Evolutionary conservation across 108 stramenopile species (phyloP), one percentile per base, ranked within the genome.

Genomic region (Pseudonitzschia pungens): DNA sequence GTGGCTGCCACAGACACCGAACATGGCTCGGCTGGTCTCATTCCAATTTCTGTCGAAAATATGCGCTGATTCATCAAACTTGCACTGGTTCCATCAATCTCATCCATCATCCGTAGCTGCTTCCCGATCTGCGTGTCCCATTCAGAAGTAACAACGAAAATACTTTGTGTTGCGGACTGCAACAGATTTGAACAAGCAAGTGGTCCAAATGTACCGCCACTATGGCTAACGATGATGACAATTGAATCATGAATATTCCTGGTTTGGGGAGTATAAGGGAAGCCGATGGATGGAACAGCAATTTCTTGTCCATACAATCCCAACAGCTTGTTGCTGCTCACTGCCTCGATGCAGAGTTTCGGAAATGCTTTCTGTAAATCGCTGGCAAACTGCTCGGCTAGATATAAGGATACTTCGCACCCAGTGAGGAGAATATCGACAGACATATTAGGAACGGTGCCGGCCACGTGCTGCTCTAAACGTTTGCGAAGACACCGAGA

Each of bases 371-470:
- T 87, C 75, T 86, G 70, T 50, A 95, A 58, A 58, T 92, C 94
- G 42, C 76, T 69, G 21, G 86, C 89, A 84, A 91, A 95, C 69
- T 95, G 94, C 63, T 95, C 91, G 4, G 88, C 94, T 10, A 95
- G 45, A 91, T 91, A 95, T 40, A 95, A 74, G 16, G 84, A 86
- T 0, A 91, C 91, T 66, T 95, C 94, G 40, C 87, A 88, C 48
- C 94, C 94, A 18, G 87, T 89, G 10, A 95, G 50, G 0, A 92
- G 71, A 60, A 95, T 84, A 66, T 94, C 93, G 24, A 89, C 73
- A 24, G 81, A 44, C 31, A 75, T 58, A 21, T 50, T 21, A 16
- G 72, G 66, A 31, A 81, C 65, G 0, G 42, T 65, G 20, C 83
- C 84, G n/a, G 70, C 76, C 56, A 84, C 64, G 44, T 68, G 78